These are phyloP conservation scores for Moelleriella libera DNA, from an alignment of 2,329 filamentous ascomycete species.

Conservation along the genomic window DNA sequence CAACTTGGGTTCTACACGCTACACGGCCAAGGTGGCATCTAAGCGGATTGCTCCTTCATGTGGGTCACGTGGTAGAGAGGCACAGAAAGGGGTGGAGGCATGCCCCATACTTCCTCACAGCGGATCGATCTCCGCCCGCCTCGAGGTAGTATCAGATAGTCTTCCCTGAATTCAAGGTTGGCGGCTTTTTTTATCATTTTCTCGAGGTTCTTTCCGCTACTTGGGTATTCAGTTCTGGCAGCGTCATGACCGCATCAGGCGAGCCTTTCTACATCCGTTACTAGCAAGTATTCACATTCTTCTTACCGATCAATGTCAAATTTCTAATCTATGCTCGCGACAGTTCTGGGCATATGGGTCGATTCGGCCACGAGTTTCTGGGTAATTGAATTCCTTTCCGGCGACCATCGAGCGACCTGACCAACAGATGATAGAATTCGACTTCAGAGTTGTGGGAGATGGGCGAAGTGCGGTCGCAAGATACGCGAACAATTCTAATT, in stretches of 20 bases:
- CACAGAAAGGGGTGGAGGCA: neutral
- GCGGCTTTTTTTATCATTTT: too few species aligned
- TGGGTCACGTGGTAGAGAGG: neutral
- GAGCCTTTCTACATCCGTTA: conserved; percentile 94
- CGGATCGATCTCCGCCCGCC: too few species aligned
- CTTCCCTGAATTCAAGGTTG: too few species aligned
- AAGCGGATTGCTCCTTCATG: neutral
- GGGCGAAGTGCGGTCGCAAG: conserved; percentile 85
- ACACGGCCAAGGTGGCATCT: neutral
- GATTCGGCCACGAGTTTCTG: conserved; percentile 95
- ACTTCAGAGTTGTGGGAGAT: conserved; percentile 85
- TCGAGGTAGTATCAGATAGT: too few species aligned
- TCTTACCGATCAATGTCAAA: neutral
- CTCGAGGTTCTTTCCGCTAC: too few species aligned
- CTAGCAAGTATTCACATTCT: conserved; percentile 52
- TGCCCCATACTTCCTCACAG: neutral
- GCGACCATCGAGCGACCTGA: neutral
- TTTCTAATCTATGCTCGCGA: neutral
- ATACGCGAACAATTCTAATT: conserved; percentile 99
- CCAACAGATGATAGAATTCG: conserved; percentile 62
- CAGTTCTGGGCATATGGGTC: conserved; percentile 93
- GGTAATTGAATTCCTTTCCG: conserved; percentile 35
- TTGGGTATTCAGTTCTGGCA: conserved; percentile 1
- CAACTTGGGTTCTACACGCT: neutral
- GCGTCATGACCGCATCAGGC: conserved; percentile 46